Evolutionary conservation across 352 stramenopile species (phyloP).

Genomic region (Phytophthora hibernalis): DNA sequence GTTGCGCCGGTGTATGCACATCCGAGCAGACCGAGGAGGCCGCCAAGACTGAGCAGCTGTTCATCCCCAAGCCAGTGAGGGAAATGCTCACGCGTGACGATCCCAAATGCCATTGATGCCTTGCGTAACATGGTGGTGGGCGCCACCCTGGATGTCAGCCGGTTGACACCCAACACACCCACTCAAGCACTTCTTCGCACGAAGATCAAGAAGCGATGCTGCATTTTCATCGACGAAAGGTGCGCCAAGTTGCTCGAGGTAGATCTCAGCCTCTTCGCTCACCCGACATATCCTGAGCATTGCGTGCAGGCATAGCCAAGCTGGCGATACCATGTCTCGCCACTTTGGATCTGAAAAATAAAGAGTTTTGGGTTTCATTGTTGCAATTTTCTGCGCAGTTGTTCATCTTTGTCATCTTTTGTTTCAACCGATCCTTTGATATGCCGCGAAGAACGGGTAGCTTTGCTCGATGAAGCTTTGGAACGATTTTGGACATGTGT

Average conservation of each 20-base stretch:
- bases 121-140: conserved; percentile 92
- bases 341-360: conserved; percentile 43
- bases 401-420: not conserved
- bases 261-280: conserved; percentile 38
- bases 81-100: conserved; percentile 95
- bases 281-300: conserved; percentile 39
- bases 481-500: conserved; percentile 18
- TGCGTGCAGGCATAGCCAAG: conserved; percentile 37
- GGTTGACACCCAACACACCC: conserved; percentile 18
- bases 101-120: conserved; percentile 89
- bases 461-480: conserved; percentile 3
- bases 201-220: conserved; percentile 31
- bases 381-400: not conserved
- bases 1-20: too few species aligned
- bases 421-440: not conserved
- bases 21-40: too few species aligned
- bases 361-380: too few species aligned
- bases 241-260: conserved; percentile 36
- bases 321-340: conserved; percentile 45
- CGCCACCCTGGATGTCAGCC: conserved; percentile 76
- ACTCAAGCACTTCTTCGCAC: not conserved
- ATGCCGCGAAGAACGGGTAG: not conserved
- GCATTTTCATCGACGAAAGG: conserved; percentile 34
- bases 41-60: too few species aligned
- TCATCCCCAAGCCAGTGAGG: conserved; percentile 94